Base-by-base conservation (phyloP, 345 rosid genomes). In the Ricinus communis region DNA sequence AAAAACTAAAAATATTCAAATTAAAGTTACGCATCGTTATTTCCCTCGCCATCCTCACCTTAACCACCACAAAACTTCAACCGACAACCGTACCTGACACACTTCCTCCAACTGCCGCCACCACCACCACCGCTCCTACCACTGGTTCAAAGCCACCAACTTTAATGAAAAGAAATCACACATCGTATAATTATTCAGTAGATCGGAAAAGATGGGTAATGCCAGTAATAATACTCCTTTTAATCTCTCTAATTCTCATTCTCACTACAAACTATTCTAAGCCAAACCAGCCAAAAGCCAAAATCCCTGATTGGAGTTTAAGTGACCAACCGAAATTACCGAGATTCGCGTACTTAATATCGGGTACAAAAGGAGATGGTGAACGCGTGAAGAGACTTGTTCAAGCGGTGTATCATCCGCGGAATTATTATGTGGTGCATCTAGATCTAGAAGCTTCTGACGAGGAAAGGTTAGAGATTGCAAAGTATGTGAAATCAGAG, bases 381-480 rank as follows among this genome's bases (percentile, higher is more conserved):
- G 64, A 80, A 28, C 83, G 85, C 8, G 77, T 90, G 71, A 87
- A 79, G 78, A 79, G 97, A 15, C 71, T 94, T 33, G 82, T 94
- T 27, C 82, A 82, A 55, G 96, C 96, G 36, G 83, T 79, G 61
- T 87, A 94, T 69, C 95, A 91, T 69, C 96, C 96, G 30, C 79
- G 91, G 73, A 94, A 91, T 74, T 84, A 85, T 87, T 90, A 94
- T 51, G 66, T 90, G 64, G 76, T 91, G 49, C 97, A 94, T 76
- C 85, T 94, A 46, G 97, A 94, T 85, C 82, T 85, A 1, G 96
- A 91, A 65, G 95, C 98, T n/a, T 77, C 90, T 18, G 96, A 90
- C 25, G 70, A 76, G 19, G 97, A 94, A 73, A 81, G 98, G 73
- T 31, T 88, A 12, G 98, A 90, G 71, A 81, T 94, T 21, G 96